Base-by-base conservation (phyloP, 208 protist genomes). In the Wallacemonas sp. region DNA sequence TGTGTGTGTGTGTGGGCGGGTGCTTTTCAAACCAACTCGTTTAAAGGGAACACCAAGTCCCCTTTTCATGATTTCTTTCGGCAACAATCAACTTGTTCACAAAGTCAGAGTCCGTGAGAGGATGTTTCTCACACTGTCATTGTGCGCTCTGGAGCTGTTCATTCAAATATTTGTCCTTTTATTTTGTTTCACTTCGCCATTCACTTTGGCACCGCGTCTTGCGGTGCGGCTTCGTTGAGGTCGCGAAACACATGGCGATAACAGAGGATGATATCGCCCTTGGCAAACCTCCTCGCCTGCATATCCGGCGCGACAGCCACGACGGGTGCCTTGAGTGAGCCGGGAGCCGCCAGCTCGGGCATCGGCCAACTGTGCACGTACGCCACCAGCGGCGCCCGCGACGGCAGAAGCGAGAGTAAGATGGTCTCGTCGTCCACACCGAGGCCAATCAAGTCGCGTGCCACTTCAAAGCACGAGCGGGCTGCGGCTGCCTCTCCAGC, bases 401-500 rank as follows among this genome's bases (percentile, higher is more conserved):
- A 73, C 31, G 64, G 39, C 18, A 86, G 57, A 20, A 78, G 77
- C 26, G 81, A 81, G 18, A 92, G 63, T 8, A 88, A 7, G 16
- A 84, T 76, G 20, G 76, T 75, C 55, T 92, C 86, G 63, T 92
- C 82, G 52, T 92, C 86, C 12, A 86, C 74, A 44, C 86, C 86
- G 2, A 68, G 36, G 42, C 28, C 72, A 7, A 87, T 38, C 20
- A 89, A 38, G 11, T 52, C 55, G 14, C 49, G 69, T 31, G 77
- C 66, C 31, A 79, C 66, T 14, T 66, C 54, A 33, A 16, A 63
- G 25, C 32, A 57, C 11, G 72, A 45, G n/a, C 55, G n/a, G n/a
- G n/a, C n/a, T n/a, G n/a, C n/a, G n/a, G n/a, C n/a, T n/a, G n/a
- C n/a, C n/a, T n/a, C n/a, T n/a, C n/a, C n/a, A n/a, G n/a, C n/a